phyloP scores from a whole-genome alignment of 2,329 filamentous ascomycete species.

The Pezizomycotina sp. region DNA sequence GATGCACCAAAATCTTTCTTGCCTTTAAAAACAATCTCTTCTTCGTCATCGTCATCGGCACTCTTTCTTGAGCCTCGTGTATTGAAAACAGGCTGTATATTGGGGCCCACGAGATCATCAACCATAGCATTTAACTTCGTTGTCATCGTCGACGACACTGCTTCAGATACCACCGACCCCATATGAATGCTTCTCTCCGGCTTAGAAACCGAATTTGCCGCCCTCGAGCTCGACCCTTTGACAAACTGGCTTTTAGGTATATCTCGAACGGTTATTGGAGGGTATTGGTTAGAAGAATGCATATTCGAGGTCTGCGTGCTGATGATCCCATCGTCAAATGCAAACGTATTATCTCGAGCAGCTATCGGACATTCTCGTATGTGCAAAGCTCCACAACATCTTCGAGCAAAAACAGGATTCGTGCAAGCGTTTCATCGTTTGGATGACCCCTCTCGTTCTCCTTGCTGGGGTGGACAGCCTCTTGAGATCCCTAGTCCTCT shows the following conservation, averaged over 20 bases:
- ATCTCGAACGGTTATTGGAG: constrained; percentile 14
- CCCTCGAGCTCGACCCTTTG: constrained; percentile 13
- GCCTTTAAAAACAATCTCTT: constrained; percentile 14
- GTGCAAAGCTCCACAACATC: constrained; percentile 40
- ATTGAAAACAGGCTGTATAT: too few relatives aligned
- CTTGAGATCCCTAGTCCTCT: constrained; percentile 12
- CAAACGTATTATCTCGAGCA: constrained; percentile 14
- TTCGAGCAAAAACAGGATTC: constrained; percentile 45
- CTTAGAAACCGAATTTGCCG: constrained; percentile 18
- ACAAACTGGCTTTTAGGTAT: constrained; percentile 14
- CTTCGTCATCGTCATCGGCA: constrained; percentile 20
- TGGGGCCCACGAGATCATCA: constrained; percentile 24
- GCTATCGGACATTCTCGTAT: constrained; percentile 14
- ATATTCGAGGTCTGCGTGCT: constrained; percentile 15
- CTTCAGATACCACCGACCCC: constrained; percentile 19
- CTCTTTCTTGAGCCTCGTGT: too few relatives aligned
- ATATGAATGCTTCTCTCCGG: constrained; percentile 11
- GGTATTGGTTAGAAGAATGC: constrained; percentile 12
- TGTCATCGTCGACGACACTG: constrained; percentile 22
- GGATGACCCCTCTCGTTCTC: constrained; percentile 37
- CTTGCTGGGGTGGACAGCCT: constrained; percentile 13
- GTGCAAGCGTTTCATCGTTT: constrained; percentile 49
- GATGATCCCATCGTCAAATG: constrained; percentile 17
- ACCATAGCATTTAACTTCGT: constrained; percentile 26
- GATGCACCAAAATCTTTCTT: constrained; percentile 8